Evolutionary conservation across 331 rosid species (phyloP), one percentile per base, ranked within the genome.

Genomic region (Quercus tomentella): DNA sequence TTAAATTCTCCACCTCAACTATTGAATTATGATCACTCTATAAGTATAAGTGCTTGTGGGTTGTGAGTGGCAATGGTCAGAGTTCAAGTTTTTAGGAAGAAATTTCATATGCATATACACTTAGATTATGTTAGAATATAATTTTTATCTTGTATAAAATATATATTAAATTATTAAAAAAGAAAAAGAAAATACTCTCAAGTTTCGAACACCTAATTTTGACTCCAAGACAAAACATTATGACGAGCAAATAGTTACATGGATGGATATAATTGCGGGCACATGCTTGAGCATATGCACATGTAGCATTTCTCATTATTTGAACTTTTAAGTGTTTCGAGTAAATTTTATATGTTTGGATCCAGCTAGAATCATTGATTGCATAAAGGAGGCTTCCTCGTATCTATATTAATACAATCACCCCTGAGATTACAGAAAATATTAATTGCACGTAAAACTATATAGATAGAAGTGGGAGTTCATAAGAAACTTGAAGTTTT

Each of bases 241-340:
- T 75, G 81, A 73, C 66, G 76, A 70, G 76, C 54, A 51, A 21
- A 7, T 70, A 74, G 79, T 73, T 41, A 76, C 56, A 56, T 65
- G 60, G 49, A 58, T 71, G 76, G 66, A 73, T 70, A 87, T 83
- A 76, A 82, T 86, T 78, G 84, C 78, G 15, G 22, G 69, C 87
- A 88, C 86, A 85, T 87, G 92, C 85, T 12, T 56, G 4, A 77
- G 85, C 88, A 83, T 85, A 83, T 87, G 88, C 60, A 51, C 15
- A 30, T 82, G 72, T 75, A 70, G 56, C 79, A 85, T 80, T 82
- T 75, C 56, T 81, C 68, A 43, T 41, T 82, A 88, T 82, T 85
- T 26, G 5, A 10, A 81, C 88, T 82, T 85, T 45, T 3, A 10
- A 62, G 83, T 67, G 72, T 81, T 90, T 88, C 88, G 82, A 78